Evolutionary conservation across 1,284 basidiomycete species (phyloP), one percentile per base, ranked within the genome.

Genomic region (Pseudozyma tsukubaensis): DNA sequence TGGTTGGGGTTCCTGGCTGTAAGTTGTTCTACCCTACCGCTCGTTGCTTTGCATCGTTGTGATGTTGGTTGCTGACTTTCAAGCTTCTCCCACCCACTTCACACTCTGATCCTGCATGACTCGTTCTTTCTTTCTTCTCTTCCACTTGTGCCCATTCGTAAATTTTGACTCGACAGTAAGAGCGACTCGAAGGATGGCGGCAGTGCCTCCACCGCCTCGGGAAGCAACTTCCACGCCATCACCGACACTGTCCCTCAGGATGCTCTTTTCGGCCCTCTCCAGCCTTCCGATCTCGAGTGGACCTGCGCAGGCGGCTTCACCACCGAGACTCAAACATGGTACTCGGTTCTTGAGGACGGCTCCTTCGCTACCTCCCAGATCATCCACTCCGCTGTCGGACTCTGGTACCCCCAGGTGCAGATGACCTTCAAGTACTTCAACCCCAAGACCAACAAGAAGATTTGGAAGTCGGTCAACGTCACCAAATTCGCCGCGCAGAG

Each of bases 391-490:
- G 89, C 92, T 49, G 89, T 96, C 58, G 97, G 97, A 7, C 85
- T 94, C 53, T 95, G 93, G 93, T 94, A 92, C 81, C 94, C 96
- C 7, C 94, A 92, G 42, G 91, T 97, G 78, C 97, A 99, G 85
- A 94, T 98, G 86, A 94, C 91, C 3, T 96, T 92, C 90, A 96
- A 95, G 86, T 87, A 93, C 70, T 92, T 90, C 87, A 91, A 97
- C 83, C 92, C 94, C 6, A 77, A 66, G 37, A 94, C 92, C 12
- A 90, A 90, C 68, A 88, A 92, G 82, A 88, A 86, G 59, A 88
- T 88, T 58, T 99, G 96, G 96, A 94, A 92, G 85, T 95, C 93
- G 40, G 85, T 94, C 85, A 94, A 94, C 75, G 92, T 94, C 40
- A 88, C 89, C 80, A 92, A 94, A 84, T 97, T 97, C 83, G 89